Base-by-base conservation (phyloP, 2,329 filamentous ascomycete species). In the Exserohilum turcica region DNA sequence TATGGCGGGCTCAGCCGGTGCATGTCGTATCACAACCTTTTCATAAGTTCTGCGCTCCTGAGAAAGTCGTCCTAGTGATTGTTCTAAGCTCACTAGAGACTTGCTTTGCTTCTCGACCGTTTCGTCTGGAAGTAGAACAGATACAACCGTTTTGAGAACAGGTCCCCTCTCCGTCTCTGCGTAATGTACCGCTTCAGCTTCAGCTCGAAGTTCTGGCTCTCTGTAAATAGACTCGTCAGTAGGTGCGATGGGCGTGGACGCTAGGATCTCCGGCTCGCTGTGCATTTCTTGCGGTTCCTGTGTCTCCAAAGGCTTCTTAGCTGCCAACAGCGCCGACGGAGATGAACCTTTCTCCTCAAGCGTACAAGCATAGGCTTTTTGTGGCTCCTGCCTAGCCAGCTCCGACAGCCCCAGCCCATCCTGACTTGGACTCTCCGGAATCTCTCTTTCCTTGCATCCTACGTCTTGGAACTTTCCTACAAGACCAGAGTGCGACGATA, bases 241-340 rank as follows among this genome's bases (percentile, higher is more conserved):
- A 35, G 36, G 47, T 43, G 32, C 29, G 6, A 32, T 19, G 2
- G 18, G 47, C 31, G 3, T 31, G 36, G 39, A 12, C 31, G 10
- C 15, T 42, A 21, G 38, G 33, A 43, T 43, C 38, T 50, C 47
- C n/a, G 15, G 47, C 38, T 50, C 18, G 16, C 24, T 32, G 6
- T 43, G 31, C 15, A 37, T 50, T 28, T 50, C 39, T 49, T 49
- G 47, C 37, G 40, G 27, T 36, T 49, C 37, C 29, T 31, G 31
- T 31, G 24, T 18, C 32, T 38, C 36, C 19, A 21, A 43, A 32
- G 47, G 24, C 39, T 50, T 44, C 32, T 35, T 38, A 16, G 38
- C 36, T 44, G 38, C 21, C 16, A 43, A 31, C 38, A 50, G 18
- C 18, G 47, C 31, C 43, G 47, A 40, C 31, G n/a, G 40, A 38